phyloP scores from a whole-genome alignment of 768 basidiomycete genomes.

The Butyriboletus loyo region DNA sequence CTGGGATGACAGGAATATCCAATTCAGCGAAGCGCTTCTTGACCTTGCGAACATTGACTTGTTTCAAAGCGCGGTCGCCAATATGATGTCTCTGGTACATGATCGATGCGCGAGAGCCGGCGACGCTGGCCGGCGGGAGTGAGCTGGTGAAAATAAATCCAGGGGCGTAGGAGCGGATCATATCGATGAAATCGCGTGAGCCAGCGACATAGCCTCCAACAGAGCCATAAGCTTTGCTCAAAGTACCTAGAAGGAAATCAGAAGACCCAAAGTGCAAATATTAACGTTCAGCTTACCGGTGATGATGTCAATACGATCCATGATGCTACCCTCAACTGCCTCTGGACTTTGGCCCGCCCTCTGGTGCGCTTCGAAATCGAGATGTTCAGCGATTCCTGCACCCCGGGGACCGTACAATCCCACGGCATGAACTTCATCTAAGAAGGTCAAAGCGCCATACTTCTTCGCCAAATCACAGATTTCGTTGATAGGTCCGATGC shows the following conservation, averaged over 20 bases:
- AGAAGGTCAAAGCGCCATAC: slow-evolving; percentile 96
- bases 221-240: slow-evolving; percentile 96
- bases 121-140: slow-evolving; percentile 87
- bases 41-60: slow-evolving; percentile 88
- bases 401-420: slow-evolving; percentile 96
- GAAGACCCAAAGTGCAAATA: background rate
- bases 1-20: slow-evolving; percentile 96
- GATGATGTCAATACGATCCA: slow-evolving; percentile 98
- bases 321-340: slow-evolving; percentile 78
- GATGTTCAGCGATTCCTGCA: slow-evolving; percentile 97
- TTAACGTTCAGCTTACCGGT: slow-evolving; percentile 52
- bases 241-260: slow-evolving; percentile 59
- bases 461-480: slow-evolving; percentile 96
- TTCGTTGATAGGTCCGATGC: slow-evolving; percentile 92
- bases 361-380: slow-evolving; percentile 87
- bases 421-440: slow-evolving; percentile 95
- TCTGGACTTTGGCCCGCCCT: slow-evolving; percentile 72
- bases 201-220: slow-evolving; percentile 98
- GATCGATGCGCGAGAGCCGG: slow-evolving; percentile 91
- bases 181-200: slow-evolving; percentile 89
- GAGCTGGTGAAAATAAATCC: slow-evolving; percentile 99
- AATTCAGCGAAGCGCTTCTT: slow-evolving; percentile 77
- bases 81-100: slow-evolving; percentile 89
- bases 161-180: slow-evolving; percentile 95
- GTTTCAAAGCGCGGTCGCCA: slow-evolving; percentile 92